These are phyloP conservation scores for Botrytis elliptica DNA, from an alignment of 2,329 filamentous ascomycete species.

Conservation along the genomic window DNA sequence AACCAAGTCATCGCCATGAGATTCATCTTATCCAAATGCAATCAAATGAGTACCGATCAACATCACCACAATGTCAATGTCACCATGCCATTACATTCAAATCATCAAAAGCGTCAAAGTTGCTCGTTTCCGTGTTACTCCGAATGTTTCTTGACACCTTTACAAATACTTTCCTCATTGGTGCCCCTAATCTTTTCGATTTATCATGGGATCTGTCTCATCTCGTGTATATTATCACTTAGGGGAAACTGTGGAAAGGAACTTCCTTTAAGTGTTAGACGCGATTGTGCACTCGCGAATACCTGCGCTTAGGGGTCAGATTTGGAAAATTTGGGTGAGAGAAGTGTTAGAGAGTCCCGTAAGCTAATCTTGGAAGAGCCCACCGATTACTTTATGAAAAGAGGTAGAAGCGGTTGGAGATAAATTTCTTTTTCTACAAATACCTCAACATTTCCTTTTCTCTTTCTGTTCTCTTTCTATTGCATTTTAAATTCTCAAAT, in stretches of 20 bases:
- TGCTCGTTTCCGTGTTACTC: not conserved
- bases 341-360: not conserved
- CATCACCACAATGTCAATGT: not conserved
- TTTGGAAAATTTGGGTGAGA: slow-evolving; percentile 13
- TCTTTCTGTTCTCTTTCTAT: not conserved
- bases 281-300: slow-evolving; percentile 17
- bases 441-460: not conserved
- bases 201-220: slow-evolving; percentile 16
- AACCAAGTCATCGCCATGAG: not conserved
- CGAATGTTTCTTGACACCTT: not conserved
- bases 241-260: slow-evolving; percentile 25
- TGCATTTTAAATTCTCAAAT: not conserved
- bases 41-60: not conserved
- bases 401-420: not conserved
- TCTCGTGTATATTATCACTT: slow-evolving; percentile 33
- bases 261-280: slow-evolving; percentile 26
- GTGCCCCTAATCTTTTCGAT: not conserved
- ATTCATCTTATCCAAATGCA: not conserved
- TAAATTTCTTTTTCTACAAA: slow-evolving; percentile 5
- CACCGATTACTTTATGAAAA: slow-evolving; percentile 19
- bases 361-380: slow-evolving; percentile 6
- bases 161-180: slow-evolving; percentile 16
- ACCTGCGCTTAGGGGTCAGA: slow-evolving; percentile 26
- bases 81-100: not conserved
- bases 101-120: slow-evolving; percentile 8